A percentile compares a stretch with the other conserved stretches of the same genome.
phyloP scores from a whole-genome alignment of 352 stramenopile species.

The Pythium monospermum region DNA sequence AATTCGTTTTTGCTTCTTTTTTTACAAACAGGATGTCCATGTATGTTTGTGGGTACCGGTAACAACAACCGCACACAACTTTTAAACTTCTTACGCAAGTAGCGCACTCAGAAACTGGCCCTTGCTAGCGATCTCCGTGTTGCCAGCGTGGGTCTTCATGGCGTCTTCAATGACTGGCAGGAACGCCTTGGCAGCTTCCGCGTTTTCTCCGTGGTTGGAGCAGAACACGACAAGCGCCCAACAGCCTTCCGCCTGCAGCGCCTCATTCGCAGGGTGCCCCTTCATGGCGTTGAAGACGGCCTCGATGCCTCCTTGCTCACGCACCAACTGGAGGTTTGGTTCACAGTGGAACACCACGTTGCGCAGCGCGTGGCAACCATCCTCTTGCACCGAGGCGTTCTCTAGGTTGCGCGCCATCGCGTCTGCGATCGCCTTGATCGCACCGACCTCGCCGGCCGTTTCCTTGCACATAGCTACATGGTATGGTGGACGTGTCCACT shows the following conservation, averaged over 20 bases:
- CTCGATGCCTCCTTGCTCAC: slow-evolving; percentile 56
- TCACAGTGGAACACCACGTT: slow-evolving; percentile 75
- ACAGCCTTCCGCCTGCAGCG: slow-evolving; percentile 62
- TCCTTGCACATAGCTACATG: slow-evolving; percentile 64
- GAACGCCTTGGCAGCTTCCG: slow-evolving; percentile 39
- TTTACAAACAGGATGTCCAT: too few relatives aligned
- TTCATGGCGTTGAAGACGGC: slow-evolving; percentile 63
- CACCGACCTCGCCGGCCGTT: slow-evolving; percentile 44
- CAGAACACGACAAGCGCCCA: slow-evolving; percentile 80
- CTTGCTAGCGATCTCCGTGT: slow-evolving; percentile 64
- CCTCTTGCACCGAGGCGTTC: slow-evolving; percentile 57
- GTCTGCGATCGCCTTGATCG: slow-evolving; percentile 50
- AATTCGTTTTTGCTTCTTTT: too few relatives aligned
- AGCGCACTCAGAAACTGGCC: slow-evolving; percentile 56
- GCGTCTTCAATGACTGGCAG: slow-evolving; percentile 40
- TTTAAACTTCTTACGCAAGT: slow-evolving; percentile 33
- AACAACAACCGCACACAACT: too few relatives aligned
- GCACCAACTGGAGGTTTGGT: slow-evolving; percentile 51
- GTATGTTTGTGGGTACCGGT: not conserved
- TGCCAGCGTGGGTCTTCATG: slow-evolving; percentile 35
- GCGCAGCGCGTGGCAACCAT: slow-evolving; percentile 70
- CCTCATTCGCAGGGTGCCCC: slow-evolving; percentile 53
- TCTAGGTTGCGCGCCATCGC: slow-evolving; percentile 64
- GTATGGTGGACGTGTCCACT: too few relatives aligned
- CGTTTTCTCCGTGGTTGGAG: slow-evolving; percentile 72